phyloP scores from a whole-genome alignment of 345 rosid genomes.

The Syzygium aromaticum region DNA sequence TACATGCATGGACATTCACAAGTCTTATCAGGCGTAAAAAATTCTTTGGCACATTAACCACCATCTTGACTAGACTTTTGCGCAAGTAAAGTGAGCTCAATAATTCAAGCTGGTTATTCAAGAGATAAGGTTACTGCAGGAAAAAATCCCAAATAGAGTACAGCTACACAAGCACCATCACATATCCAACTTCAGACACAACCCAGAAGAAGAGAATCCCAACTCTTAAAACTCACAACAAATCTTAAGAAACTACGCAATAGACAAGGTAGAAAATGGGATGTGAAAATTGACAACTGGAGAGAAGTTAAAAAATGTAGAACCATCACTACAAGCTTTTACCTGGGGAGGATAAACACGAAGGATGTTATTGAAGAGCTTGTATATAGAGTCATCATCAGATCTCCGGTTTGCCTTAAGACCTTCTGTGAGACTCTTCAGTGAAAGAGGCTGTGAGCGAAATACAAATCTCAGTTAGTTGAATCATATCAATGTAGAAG shows the following conservation, averaged over 20 bases:
- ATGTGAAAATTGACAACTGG: neutral
- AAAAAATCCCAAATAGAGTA: neutral
- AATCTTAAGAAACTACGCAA: neutral
- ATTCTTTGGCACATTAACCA: neutral
- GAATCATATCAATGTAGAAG: neutral
- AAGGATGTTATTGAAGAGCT: constrained; percentile 77
- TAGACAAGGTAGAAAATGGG: neutral
- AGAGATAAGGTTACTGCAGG: neutral
- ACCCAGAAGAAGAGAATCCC: neutral
- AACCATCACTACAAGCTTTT: neutral
- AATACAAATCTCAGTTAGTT: constrained; percentile 3
- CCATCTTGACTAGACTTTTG: neutral
- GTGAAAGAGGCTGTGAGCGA: constrained; percentile 66
- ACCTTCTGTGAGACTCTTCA: constrained; percentile 87
- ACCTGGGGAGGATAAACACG: constrained; percentile 73
- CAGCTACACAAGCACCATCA: neutral
- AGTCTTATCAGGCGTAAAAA: neutral
- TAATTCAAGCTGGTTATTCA: neutral
- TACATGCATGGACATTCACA: neutral
- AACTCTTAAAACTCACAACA: neutral
- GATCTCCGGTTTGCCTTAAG: constrained; percentile 50
- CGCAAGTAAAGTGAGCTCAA: neutral
- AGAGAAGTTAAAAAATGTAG: neutral
- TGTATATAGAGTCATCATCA: constrained; percentile 53
- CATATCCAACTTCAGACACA: neutral